These are phyloP conservation scores for Rhipidocladum racemiflorum DNA, from an alignment of 176 grass and related monocot genomes.

Conservation along the genomic window DNA sequence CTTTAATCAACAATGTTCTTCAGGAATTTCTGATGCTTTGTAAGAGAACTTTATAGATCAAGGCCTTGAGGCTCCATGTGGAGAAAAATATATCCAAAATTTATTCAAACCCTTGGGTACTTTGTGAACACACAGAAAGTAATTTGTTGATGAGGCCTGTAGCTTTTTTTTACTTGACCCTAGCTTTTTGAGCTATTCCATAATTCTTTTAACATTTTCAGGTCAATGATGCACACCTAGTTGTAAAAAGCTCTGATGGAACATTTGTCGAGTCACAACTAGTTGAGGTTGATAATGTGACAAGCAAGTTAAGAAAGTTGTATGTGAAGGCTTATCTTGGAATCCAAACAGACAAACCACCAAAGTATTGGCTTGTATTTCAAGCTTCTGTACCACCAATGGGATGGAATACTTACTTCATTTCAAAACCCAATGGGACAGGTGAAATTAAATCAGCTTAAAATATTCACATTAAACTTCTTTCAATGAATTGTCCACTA, in stretches of 20 bases:
- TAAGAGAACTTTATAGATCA: neutral
- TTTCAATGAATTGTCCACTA: neutral
- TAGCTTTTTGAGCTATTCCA: neutral
- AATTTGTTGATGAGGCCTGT: neutral
- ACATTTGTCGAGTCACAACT: slow-evolving; percentile 62
- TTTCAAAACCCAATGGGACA: slow-evolving; percentile 49
- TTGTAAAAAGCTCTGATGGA: slow-evolving; percentile 68
- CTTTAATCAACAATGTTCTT: neutral
- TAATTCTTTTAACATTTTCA: slow-evolving; percentile 34
- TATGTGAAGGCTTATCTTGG: slow-evolving; percentile 91
- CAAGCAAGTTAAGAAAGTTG: slow-evolving; percentile 60
- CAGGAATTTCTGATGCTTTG: neutral
- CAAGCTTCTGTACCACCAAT: slow-evolving; percentile 73
- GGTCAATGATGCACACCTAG: slow-evolving; percentile 66
- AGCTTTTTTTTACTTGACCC: neutral
- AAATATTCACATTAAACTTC: neutral
- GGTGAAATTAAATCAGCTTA: slow-evolving; percentile 35
- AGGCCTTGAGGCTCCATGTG: neutral
- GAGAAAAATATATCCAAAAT: neutral
- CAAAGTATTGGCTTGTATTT: slow-evolving; percentile 90
- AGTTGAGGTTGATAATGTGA: slow-evolving; percentile 70
- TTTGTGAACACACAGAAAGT: neutral
- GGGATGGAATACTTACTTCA: slow-evolving; percentile 86
- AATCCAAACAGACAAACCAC: slow-evolving; percentile 43
- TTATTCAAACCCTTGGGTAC: neutral